A percentile compares a stretch with the other conserved stretches of the same genome.
Evolutionary conservation across 2,329 filamentous ascomycete species (phyloP).

Genomic region (Fusarium veterinarium): DNA sequence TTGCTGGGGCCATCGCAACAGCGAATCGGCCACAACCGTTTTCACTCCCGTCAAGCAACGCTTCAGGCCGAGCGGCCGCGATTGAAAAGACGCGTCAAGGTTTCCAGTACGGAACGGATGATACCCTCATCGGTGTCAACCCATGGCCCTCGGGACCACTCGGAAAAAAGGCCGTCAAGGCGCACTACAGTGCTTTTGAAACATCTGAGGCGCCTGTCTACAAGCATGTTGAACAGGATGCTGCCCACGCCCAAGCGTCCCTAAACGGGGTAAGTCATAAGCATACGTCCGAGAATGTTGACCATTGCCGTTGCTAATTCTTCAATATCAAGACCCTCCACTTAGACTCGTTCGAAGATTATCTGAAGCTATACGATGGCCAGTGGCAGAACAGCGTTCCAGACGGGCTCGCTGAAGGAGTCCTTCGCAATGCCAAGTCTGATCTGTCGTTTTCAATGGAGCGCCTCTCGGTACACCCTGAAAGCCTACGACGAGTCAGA

Average conservation of each 20-base stretch:
- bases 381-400: not conserved
- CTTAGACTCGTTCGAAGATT: not conserved
- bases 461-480: not conserved
- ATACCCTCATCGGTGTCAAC: not conserved
- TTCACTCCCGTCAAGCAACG: not conserved
- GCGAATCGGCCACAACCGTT: fast-evolving
- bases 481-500: not conserved
- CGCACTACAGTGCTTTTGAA: not conserved
- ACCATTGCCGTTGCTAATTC: not conserved
- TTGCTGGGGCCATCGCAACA: not conserved
- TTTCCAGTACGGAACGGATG: not conserved
- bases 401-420: not conserved
- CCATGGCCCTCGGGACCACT: not conserved
- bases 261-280: not conserved
- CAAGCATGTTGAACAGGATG: not conserved
- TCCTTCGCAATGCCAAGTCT: not conserved
- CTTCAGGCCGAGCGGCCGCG: not conserved
- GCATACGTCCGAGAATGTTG: fast-evolving
- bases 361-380: not conserved
- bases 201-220: fast-evolving
- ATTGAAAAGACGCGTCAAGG: not conserved
- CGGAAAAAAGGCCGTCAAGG: not conserved
- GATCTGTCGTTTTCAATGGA: not conserved
- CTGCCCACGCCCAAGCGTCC: not conserved
- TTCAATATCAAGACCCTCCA: not conserved